These are phyloP conservation scores for Alternaria sp. DNA, from an alignment of 2,329 filamentous ascomycete genomes.

Conservation along the genomic window DNA sequence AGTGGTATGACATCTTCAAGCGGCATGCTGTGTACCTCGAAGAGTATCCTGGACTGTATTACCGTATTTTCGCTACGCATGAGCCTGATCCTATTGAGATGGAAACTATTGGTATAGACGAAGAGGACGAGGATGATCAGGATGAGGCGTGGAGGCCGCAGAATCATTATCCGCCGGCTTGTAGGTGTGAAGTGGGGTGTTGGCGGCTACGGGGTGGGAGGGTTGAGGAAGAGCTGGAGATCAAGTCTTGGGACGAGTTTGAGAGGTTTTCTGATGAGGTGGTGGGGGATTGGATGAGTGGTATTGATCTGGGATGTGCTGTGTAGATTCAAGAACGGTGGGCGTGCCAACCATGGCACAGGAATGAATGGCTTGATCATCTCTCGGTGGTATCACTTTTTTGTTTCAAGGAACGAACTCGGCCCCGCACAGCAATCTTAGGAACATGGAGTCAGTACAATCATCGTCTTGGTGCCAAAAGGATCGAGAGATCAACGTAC, in stretches of 20 bases:
- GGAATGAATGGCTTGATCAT: too few species aligned
- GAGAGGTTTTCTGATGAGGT: neutral
- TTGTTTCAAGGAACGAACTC: too few species aligned
- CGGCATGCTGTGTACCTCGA: neutral
- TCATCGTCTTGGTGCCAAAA: too few species aligned
- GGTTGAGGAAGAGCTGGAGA: neutral
- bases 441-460: too few species aligned
- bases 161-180: neutral
- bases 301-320: neutral
- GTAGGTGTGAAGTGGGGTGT: neutral
- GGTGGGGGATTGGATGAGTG: neutral
- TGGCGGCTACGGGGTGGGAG: neutral
- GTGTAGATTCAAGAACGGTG: too few species aligned
- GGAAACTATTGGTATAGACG: neutral
- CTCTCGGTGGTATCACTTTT: too few species aligned
- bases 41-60: neutral
- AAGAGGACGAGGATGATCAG: neutral
- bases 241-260: neutral
- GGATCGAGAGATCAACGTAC: too few species aligned
- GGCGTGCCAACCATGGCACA: too few species aligned
- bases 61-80: neutral
- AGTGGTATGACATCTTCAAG: slow-evolving; percentile 19
- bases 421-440: too few species aligned
- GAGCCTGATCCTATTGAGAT: neutral
- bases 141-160: neutral